These are phyloP conservation scores for Ceratopteris richardii DNA, from an alignment of 75 land plant genomes.

Conservation along the genomic window DNA sequence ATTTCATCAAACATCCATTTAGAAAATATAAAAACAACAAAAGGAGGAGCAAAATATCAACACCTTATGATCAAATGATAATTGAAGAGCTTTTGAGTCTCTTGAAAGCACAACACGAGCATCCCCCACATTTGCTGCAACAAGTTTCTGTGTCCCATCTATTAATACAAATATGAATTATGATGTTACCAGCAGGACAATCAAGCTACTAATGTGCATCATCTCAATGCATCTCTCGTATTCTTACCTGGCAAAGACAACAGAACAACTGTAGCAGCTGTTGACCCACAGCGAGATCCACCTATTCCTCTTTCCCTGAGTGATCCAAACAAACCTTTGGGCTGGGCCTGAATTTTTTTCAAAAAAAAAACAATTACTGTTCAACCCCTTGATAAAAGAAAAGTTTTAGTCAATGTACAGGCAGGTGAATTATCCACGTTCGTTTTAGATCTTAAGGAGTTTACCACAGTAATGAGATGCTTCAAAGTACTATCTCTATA, in stretches of 20 bases:
- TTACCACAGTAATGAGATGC: too few species aligned
- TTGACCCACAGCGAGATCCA: conserved; percentile 46
- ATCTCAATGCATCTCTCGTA: too few species aligned
- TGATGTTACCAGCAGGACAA: too few species aligned
- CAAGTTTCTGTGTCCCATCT: conserved; percentile 23
- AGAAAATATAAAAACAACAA: too few species aligned
- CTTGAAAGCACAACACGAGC: conserved; percentile 41
- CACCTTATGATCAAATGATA: conserved; percentile 46
- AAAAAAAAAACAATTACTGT: neutral
- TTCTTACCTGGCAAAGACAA: conserved; percentile 28
- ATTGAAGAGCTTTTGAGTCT: conserved; percentile 35
- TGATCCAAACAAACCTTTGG: conserved; percentile 41
- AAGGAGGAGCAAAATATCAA: too few species aligned
- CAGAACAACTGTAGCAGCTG: conserved; percentile 37
- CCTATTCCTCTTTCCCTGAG: conserved; percentile 44
- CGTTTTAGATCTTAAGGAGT: too few species aligned
- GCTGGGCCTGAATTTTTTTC: conserved; percentile 22
- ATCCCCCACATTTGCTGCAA: conserved; percentile 49
- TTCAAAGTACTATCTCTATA: neutral
- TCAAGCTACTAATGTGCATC: too few species aligned
- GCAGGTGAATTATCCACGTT: too few species aligned
- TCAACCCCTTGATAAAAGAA: neutral
- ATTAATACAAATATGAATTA: too few species aligned
- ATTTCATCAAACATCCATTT: too few species aligned
- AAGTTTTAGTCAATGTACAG: neutral